Base-by-base conservation (phyloP, 306 rosid species). In the Prinsepia uniflora region DNA sequence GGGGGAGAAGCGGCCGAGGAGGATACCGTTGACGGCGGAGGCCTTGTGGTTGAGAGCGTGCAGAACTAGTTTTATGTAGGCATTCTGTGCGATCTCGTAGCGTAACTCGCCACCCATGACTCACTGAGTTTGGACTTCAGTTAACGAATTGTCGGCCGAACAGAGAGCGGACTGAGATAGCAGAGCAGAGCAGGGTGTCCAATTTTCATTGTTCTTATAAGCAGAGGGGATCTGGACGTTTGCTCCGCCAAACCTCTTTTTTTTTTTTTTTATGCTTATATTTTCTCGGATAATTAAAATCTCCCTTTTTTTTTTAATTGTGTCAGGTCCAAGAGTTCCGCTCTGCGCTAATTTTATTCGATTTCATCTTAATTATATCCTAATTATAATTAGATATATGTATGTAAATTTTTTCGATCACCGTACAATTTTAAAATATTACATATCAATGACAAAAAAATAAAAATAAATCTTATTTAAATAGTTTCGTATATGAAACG, bases 21-120 rank as follows among this genome's bases (percentile, higher is more conserved):
- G 86, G 80, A 94, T 53, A 45, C 87, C 97, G 82, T 94, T 94
- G 81, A 90, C 97, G 79, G 97, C 85, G 63, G 98, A 81, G 61
- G 96, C 76, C 43, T 80, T 84, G 90, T 94, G 95, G 75, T 89
- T 94, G 47, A 89, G 82, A 62, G 97, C 86, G 75, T 94, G 96
- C 8, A 94, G 95, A 0, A 89, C 85, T 0, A 94, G 86, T 79
- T 94, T 94, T 73, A 89, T 76, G 87, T 89, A 94, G 2, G 98
- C 98, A 44, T 86, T 84, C 65, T 94, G 99, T 13, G 87, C 68
- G 71, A 94, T 86, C 89, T 89, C 92, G 74, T 86, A 91, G 48
- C 64, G 86, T 62, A 84, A 75, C 68, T 89, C 89, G 72, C 83
- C 82, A 61, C 90, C 97, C 97, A 91, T 90, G 65, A 65, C 83